A percentile compares a stretch with the other conserved stretches of the same genome.
Conservation (phyloP, 2,329 filamentous ascomycete species). For the Eutypella sp. region DNA sequence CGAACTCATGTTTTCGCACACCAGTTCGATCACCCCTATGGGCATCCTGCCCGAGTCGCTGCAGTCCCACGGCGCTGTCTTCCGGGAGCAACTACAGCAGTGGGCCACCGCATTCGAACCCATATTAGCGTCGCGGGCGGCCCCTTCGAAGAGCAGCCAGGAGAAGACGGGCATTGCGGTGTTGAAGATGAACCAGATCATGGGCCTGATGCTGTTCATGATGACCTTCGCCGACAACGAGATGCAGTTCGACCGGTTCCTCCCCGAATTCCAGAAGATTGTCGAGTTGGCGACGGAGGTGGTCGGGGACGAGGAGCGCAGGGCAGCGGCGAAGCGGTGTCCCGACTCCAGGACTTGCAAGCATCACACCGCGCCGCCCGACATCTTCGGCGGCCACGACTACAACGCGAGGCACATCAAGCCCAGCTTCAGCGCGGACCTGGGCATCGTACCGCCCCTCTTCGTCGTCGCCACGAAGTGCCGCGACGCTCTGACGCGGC, state of each 20-base stretch:
- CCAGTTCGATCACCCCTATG: conserved; percentile 45
- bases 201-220: conserved; percentile 50
- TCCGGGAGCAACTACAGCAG: conserved; percentile 45
- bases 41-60: conserved; percentile 46
- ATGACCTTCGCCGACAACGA: conserved; percentile 58
- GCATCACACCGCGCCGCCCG: conserved; percentile 33
- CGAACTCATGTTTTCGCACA: conserved; percentile 46
- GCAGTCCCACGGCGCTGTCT: conserved; percentile 41
- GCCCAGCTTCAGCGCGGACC: conserved; percentile 58
- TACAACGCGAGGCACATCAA: conserved; percentile 49
- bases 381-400: conserved; percentile 36
- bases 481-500: conserved; percentile 49
- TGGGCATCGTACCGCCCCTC: conserved; percentile 60
- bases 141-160: conserved; percentile 45
- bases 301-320: conserved; percentile 51
- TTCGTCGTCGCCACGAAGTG: conserved; percentile 65
- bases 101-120: conserved; percentile 55
- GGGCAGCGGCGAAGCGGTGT: conserved; percentile 42
- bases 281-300: conserved; percentile 55
- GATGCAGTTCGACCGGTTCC: conserved; percentile 52
- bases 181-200: conserved; percentile 58
- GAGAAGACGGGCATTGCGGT: conserved; percentile 57
- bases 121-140: conserved; percentile 45
- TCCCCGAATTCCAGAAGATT: conserved; percentile 47
- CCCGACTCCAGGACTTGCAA: conserved; percentile 39